These are phyloP conservation scores for Aureobasidium sp. DNA, from an alignment of 2,329 filamentous ascomycete genomes.

Conservation along the genomic window DNA sequence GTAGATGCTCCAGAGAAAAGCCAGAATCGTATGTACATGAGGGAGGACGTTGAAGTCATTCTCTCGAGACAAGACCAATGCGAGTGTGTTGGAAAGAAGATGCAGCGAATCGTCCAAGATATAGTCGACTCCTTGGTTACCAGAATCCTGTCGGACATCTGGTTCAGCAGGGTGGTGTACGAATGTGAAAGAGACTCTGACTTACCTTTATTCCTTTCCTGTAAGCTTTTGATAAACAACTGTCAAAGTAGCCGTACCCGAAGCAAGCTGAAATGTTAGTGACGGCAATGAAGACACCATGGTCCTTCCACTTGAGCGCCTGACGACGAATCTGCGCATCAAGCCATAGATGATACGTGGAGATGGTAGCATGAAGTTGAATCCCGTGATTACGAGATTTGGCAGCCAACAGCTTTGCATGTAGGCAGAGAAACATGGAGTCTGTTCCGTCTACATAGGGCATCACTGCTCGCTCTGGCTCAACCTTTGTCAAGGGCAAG, in stretches of 20 bases:
- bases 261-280: conserved; percentile 49
- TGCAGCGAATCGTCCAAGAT: background rate
- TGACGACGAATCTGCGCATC: conserved; percentile 2
- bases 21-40: conserved; percentile 56
- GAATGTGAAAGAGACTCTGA: background rate
- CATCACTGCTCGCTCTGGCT: conserved; percentile 16
- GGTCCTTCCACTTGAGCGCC: conserved; percentile 46
- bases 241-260: conserved; percentile 47
- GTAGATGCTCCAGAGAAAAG: conserved; percentile 48
- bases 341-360: background rate
- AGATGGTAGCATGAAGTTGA: background rate
- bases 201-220: conserved; percentile 8
- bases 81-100: conserved; percentile 25
- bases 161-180: background rate
- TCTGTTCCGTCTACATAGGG: conserved; percentile 44
- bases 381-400: background rate
- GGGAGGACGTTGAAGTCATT: conserved; percentile 44
- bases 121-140: background rate
- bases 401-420: conserved; percentile 54
- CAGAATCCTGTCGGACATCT: background rate
- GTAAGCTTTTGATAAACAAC: conserved; percentile 35
- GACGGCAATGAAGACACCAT: conserved; percentile 53
- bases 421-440: conserved; percentile 54
- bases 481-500: conserved; percentile 32
- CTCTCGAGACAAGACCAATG: conserved; percentile 30